A percentile compares a stretch with the other conserved stretches of the same genome.
Conservation (phyloP, 2,329 filamentous ascomycete genomes). For the Cladophialophora carrionii region DNA sequence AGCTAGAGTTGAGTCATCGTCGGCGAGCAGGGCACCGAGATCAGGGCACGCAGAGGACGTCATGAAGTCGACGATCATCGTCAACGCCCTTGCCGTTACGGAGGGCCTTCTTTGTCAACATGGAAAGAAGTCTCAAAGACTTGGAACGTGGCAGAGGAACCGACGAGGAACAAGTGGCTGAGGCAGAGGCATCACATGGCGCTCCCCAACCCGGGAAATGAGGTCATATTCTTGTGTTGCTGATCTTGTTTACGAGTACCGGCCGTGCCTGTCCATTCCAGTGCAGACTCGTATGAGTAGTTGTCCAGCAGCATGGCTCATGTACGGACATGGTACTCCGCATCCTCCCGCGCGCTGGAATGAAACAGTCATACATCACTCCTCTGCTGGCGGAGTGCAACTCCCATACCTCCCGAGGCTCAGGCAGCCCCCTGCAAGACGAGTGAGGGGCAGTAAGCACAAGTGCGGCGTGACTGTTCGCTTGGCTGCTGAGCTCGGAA, state of each 20-base stretch:
- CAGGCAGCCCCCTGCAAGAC: conserved; percentile 1
- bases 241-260: not conserved
- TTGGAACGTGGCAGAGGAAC: not conserved
- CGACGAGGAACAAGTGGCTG: conserved; percentile 7
- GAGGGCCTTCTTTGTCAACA: not conserved
- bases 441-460: conserved; percentile 1
- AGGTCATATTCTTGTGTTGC: conserved; percentile 20
- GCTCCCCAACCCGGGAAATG: conserved; percentile 5
- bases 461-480: not conserved
- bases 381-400: not conserved
- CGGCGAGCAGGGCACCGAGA: not conserved
- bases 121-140: not conserved
- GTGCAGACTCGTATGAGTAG: too few relatives aligned
- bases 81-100: not conserved
- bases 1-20: not conserved
- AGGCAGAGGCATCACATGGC: conserved; percentile 11
- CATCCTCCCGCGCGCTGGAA: not conserved
- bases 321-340: not conserved
- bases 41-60: not conserved
- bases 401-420: not conserved
- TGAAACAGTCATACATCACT: not conserved
- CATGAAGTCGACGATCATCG: not conserved
- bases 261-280: not conserved
- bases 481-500: conserved; percentile 1
- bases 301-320: not conserved